Percentiles rank a stretch among this genome's conserved stretches.
Conservation (phyloP, 1,284 basidiomycete genomes). For the Microbotryum scabiosae region DNA sequence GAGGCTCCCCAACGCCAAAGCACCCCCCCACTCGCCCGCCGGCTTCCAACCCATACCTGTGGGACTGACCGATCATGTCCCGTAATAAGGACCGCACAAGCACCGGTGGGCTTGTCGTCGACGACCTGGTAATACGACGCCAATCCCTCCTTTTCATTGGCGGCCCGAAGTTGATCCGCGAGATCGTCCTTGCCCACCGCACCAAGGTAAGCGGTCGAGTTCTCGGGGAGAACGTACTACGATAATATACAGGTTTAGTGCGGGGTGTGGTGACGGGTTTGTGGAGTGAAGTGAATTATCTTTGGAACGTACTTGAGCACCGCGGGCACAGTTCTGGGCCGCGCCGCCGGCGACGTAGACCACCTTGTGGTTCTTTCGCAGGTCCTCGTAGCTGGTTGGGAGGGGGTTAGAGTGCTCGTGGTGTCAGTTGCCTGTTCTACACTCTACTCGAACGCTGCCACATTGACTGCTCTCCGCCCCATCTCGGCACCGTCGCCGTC, state of each 20-base stretch:
- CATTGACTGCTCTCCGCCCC: too few species aligned
- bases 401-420: too few species aligned
- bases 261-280: background rate
- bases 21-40: slow-evolving; percentile 5
- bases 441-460: too few species aligned
- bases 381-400: slow-evolving; percentile 82
- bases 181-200: slow-evolving; percentile 89
- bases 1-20: background rate
- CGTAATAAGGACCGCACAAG: slow-evolving; percentile 92
- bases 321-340: slow-evolving; percentile 91
- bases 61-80: slow-evolving; percentile 68
- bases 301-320: slow-evolving; percentile 87
- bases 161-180: slow-evolving; percentile 79
- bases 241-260: background rate
- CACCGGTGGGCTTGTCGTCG: slow-evolving; percentile 80
- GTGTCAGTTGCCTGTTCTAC: too few species aligned
- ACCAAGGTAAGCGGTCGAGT: slow-evolving; percentile 90
- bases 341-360: slow-evolving; percentile 96
- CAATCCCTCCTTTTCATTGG: slow-evolving; percentile 89
- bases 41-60: background rate
- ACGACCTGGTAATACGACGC: slow-evolving; percentile 76
- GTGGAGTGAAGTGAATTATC: too few species aligned
- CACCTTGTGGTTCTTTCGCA: slow-evolving; percentile 67
- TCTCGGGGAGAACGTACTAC: slow-evolving; percentile 79
- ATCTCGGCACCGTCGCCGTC: too few species aligned